Percentiles rank a stretch among this genome's conserved stretches.
phyloP scores from a whole-genome alignment of 2,329 filamentous ascomycete species.

The Phaeophleospora eucalypticola region DNA sequence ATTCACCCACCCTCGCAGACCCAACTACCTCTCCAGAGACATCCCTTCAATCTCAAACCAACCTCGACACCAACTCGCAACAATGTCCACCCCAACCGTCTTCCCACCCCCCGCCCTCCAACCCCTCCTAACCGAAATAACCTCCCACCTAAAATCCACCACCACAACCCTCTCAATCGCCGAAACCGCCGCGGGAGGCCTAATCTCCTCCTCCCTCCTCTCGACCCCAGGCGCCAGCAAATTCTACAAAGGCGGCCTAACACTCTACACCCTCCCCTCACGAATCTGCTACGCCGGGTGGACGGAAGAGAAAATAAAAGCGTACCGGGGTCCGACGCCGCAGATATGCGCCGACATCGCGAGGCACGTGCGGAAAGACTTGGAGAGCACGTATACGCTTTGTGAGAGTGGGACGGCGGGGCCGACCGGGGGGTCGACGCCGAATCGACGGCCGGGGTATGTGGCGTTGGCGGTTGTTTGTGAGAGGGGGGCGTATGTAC shows the following conservation, averaged over 20 bases:
- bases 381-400: constrained; percentile 55
- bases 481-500: constrained; percentile 48
- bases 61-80: too few species aligned
- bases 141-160: constrained; percentile 50
- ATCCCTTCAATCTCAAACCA: too few species aligned
- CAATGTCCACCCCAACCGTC: constrained; percentile 7
- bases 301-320: constrained; percentile 50
- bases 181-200: constrained; percentile 61
- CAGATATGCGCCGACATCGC: constrained; percentile 56
- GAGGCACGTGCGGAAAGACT: constrained; percentile 51
- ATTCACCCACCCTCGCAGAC: too few species aligned
- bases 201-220: constrained; percentile 58
- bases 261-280: constrained; percentile 57
- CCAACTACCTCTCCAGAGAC: too few species aligned
- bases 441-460: constrained; percentile 59
- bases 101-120: constrained; percentile 44
- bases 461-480: constrained; percentile 59
- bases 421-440: constrained; percentile 54
- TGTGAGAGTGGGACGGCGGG: constrained; percentile 62
- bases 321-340: constrained; percentile 58
- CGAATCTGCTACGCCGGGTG: constrained; percentile 58
- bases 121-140: constrained; percentile 47
- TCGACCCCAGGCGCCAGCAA: constrained; percentile 55
- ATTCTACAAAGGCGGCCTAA: constrained; percentile 60
- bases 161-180: constrained; percentile 58